A percentile compares a stretch with the other conserved stretches of the same genome.
Conservation (phyloP, 192 early-diverging fungal genomes). For the Helicostylum pulchrum region DNA sequence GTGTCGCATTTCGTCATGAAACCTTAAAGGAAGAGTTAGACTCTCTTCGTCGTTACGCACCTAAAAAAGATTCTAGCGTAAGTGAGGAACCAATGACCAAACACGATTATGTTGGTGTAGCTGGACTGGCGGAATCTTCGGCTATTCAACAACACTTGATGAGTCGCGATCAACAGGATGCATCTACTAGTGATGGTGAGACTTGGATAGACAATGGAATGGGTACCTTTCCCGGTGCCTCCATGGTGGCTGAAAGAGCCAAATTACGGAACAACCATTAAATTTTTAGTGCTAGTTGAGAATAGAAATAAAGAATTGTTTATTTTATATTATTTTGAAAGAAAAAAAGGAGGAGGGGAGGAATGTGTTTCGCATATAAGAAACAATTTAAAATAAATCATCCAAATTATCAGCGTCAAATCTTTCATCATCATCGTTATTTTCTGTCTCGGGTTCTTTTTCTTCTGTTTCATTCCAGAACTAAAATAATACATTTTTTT, state of each 20-base stretch:
- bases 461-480: too few species aligned
- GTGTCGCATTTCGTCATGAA: slow-evolving; percentile 78
- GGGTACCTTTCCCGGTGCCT: slow-evolving; percentile 23
- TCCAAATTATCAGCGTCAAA: too few species aligned
- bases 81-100: neutral
- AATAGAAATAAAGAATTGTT: too few species aligned
- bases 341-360: too few species aligned
- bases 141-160: slow-evolving; percentile 15
- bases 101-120: slow-evolving; percentile 21
- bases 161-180: neutral
- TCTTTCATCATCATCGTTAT: too few species aligned
- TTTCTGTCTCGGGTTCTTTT: too few species aligned
- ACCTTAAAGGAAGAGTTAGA: slow-evolving; percentile 80
- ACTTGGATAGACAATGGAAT: neutral
- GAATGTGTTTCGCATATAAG: too few species aligned
- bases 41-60: slow-evolving; percentile 39
- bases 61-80: neutral
- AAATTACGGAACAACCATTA: slow-evolving; percentile 1
- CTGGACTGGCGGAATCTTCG: neutral
- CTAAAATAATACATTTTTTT: too few species aligned
- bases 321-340: too few species aligned
- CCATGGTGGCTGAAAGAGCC: slow-evolving; percentile 29
- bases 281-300: too few species aligned
- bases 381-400: too few species aligned
- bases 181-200: neutral